These are phyloP conservation scores for Auxenochlorella protothecoides DNA, from an alignment of 139 green algal species.

Conservation along the genomic window DNA sequence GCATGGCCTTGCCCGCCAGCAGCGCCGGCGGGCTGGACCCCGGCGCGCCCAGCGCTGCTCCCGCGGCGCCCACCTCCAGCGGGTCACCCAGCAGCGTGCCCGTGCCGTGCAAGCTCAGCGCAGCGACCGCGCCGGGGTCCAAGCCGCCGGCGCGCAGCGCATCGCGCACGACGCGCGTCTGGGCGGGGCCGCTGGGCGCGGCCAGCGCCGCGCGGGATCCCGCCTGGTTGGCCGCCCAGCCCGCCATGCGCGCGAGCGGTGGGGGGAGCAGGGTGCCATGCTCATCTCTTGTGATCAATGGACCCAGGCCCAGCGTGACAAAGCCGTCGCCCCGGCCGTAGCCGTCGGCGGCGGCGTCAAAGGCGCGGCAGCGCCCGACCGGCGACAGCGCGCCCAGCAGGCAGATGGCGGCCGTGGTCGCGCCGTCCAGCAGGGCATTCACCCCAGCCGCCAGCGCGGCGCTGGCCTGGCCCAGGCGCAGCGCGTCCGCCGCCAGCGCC, in stretches of 20 bases:
- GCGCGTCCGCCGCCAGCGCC: slow-evolving; percentile 23
- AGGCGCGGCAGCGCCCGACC: slow-evolving; percentile 44
- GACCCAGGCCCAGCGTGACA: slow-evolving; percentile 7
- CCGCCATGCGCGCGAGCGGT: background rate
- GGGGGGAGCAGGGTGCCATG: background rate
- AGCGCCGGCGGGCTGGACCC: slow-evolving; percentile 27
- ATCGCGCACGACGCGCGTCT: slow-evolving; percentile 58
- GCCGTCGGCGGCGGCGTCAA: slow-evolving; percentile 69
- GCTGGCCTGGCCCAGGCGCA: slow-evolving; percentile 9
- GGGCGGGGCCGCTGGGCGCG: slow-evolving; percentile 75
- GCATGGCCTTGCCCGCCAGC: slow-evolving; percentile 60
- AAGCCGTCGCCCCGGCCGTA: slow-evolving; percentile 58
- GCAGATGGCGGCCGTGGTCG: slow-evolving; percentile 30
- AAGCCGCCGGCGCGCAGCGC: slow-evolving; percentile 27
- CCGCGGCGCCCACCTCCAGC: slow-evolving; percentile 53
- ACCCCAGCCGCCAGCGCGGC: slow-evolving; percentile 18
- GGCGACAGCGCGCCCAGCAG: slow-evolving; percentile 35
- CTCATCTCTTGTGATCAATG: no score
- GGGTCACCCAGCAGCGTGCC: slow-evolving; percentile 58
- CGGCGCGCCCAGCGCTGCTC: slow-evolving; percentile 11
- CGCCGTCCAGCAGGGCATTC: slow-evolving; percentile 45
- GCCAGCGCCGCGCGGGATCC: slow-evolving; percentile 71
- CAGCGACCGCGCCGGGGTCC: background rate
- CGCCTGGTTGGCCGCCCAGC: slow-evolving; percentile 50
- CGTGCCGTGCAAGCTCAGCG: slow-evolving; percentile 60